Conservation (phyloP, 495 filamentous ascomycete genomes). For the Chaetomium tenue region DNA sequence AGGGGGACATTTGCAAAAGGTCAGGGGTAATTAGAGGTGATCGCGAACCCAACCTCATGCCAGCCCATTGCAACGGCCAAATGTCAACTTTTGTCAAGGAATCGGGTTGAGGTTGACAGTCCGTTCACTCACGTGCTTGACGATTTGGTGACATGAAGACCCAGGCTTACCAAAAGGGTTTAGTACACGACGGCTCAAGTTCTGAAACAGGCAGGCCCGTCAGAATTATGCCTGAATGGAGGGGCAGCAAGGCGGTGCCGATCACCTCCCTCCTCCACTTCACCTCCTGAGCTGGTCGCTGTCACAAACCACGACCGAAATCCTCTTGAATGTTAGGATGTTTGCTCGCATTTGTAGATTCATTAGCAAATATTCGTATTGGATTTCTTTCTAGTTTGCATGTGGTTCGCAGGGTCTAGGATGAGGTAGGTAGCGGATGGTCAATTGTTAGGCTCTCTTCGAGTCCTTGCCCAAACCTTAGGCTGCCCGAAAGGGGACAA, state of each 20-base stretch:
- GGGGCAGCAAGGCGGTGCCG: slow-evolving; percentile 17
- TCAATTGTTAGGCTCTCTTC: too few relatives aligned
- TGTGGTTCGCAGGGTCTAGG: too few relatives aligned
- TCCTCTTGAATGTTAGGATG: too few relatives aligned
- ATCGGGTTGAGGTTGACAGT: neutral
- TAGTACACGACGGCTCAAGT: neutral
- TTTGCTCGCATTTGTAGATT: too few relatives aligned
- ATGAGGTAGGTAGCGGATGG: too few relatives aligned
- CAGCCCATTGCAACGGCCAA: too few relatives aligned
- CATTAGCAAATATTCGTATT: too few relatives aligned
- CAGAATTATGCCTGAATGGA: slow-evolving; percentile 28
- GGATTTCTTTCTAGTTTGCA: too few relatives aligned
- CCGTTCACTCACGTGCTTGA: neutral
- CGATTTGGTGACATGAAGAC: neutral
- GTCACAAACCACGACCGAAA: neutral
- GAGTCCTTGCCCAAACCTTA: neutral
- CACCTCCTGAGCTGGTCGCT: neutral
- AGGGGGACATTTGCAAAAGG: too few relatives aligned
- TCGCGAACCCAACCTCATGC: too few relatives aligned
- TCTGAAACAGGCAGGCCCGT: slow-evolving; percentile 27
- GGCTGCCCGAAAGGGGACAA: neutral
- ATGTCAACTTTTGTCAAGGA: too few relatives aligned
- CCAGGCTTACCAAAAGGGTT: neutral
- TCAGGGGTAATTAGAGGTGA: too few relatives aligned
- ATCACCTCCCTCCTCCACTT: neutral